Percentiles rank a stretch among this genome's conserved stretches.
Conservation (phyloP, 2,329 filamentous ascomycete genomes). For the Coleophoma eucalyptorum region DNA sequence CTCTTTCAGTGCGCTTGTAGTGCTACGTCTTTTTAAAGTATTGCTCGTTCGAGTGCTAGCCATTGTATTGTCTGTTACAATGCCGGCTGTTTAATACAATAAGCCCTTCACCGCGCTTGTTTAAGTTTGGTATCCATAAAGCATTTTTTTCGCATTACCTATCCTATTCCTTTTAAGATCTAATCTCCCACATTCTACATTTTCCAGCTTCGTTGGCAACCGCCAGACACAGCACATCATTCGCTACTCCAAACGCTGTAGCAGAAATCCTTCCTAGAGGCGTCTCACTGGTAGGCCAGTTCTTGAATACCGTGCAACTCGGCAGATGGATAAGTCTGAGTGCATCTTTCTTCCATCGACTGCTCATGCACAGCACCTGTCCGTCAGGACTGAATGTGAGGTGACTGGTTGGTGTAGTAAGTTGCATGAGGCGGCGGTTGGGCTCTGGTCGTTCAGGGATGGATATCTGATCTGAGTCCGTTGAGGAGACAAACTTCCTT, state of each 20-base stretch:
- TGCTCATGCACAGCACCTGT: conserved; percentile 83
- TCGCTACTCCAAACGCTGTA: conserved; percentile 63
- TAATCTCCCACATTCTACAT: conserved; percentile 87
- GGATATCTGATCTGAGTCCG: conserved; percentile 31
- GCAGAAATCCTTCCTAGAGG: conserved; percentile 79
- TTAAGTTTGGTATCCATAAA: not conserved
- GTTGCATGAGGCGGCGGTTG: conserved; percentile 71
- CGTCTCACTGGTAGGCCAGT: conserved; percentile 93
- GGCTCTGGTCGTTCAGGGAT: conserved; percentile 70
- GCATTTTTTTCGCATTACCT: not conserved
- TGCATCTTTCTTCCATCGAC: conserved; percentile 83
- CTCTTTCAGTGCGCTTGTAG: too few species aligned
- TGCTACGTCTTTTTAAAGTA: too few species aligned
- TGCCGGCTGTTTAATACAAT: not conserved
- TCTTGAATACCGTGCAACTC: conserved; percentile 88
- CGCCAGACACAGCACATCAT: conserved; percentile 59
- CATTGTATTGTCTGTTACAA: too few species aligned
- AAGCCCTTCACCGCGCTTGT: not conserved
- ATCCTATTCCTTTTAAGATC: conserved; percentile 41
- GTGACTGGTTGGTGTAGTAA: conserved; percentile 79
- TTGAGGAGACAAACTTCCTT: conserved; percentile 30
- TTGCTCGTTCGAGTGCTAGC: too few species aligned
- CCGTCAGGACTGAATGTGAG: conserved; percentile 83
- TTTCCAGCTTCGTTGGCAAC: conserved; percentile 88
- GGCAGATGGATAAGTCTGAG: conserved; percentile 85